phyloP scores from a whole-genome alignment of 495 filamentous ascomycete genomes.

The Cudoniella acicularis region DNA sequence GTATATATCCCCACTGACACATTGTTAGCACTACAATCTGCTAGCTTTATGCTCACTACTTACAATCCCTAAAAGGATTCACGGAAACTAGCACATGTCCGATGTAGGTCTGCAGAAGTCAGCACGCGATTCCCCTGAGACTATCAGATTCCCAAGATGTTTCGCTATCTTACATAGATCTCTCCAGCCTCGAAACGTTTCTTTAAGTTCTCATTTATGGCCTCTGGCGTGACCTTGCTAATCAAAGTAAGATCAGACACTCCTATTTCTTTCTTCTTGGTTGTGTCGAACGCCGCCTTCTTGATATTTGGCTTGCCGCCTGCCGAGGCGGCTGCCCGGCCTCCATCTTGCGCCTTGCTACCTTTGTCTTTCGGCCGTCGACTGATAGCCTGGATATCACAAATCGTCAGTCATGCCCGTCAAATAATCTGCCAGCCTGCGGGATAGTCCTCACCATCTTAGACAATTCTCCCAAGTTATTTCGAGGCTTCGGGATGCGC shows the following conservation, averaged over 20 bases:
- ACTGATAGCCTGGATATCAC: constrained; percentile 46
- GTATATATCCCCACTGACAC: constrained; percentile 90
- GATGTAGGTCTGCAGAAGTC: constrained; percentile 77
- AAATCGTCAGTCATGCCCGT: constrained; percentile 9
- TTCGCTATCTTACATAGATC: constrained; percentile 84
- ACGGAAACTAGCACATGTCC: constrained; percentile 99
- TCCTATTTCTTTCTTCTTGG: constrained; percentile 98
- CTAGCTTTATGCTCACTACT: constrained; percentile 27
- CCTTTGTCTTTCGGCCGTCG: constrained; percentile 53
- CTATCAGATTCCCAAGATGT: constrained; percentile 1
- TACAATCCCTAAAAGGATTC: constrained; percentile 94
- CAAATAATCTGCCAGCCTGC: neutral
- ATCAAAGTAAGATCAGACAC: constrained; percentile 97
- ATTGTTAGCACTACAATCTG: neutral
- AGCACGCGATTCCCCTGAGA: constrained; percentile 13
- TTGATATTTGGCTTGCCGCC: constrained; percentile 68
- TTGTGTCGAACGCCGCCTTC: constrained; percentile 92
- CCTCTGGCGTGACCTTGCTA: constrained; percentile 97
- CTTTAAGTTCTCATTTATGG: constrained; percentile 98
- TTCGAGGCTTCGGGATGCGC: constrained; percentile 12
- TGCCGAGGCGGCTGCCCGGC: constrained; percentile 44
- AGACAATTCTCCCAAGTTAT: neutral
- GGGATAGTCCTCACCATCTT: constrained; percentile 16
- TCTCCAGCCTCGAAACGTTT: constrained; percentile 93
- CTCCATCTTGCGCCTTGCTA: constrained; percentile 61